Evolutionary conservation across 805 yeast species (phyloP).

Genomic region (Zygosaccharomyces rouxii): DNA sequence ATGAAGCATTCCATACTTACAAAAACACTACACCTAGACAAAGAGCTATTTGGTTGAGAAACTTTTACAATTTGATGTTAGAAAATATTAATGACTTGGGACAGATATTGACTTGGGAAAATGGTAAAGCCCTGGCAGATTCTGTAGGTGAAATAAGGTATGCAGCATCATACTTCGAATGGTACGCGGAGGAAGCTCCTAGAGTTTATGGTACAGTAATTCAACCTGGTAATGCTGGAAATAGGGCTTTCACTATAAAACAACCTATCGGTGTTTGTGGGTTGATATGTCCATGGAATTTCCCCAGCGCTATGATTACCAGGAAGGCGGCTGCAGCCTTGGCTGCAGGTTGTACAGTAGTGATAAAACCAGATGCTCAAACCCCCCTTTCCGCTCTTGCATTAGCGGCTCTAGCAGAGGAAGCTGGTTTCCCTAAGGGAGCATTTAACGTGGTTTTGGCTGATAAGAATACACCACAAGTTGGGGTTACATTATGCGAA

Average conservation of each 20-base stretch:
- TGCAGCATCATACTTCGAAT: constrained; percentile 74
- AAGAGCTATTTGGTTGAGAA: constrained; percentile 49
- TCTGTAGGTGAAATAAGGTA: constrained; percentile 53
- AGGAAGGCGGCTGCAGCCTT: constrained; percentile 62
- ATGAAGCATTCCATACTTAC: constrained; percentile 43
- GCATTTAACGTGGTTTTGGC: constrained; percentile 50
- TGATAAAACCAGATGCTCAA: constrained; percentile 57
- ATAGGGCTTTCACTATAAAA: constrained; percentile 49
- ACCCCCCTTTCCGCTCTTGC: constrained; percentile 61
- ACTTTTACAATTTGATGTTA: constrained; percentile 46
- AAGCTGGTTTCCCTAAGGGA: constrained; percentile 62
- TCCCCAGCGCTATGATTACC: constrained; percentile 64
- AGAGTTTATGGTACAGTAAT: constrained; percentile 53
- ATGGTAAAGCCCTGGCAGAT: constrained; percentile 54
- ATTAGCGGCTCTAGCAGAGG: constrained; percentile 48
- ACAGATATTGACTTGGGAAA: constrained; percentile 53
- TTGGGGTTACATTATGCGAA: constrained; percentile 49
- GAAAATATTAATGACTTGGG: constrained; percentile 57
- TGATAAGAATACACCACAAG: constrained; percentile 46
- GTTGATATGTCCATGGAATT: constrained; percentile 62
- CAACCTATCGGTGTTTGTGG: constrained; percentile 66
- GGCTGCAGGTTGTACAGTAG: constrained; percentile 61
- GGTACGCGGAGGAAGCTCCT: constrained; percentile 74
- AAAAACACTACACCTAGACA: constrained; percentile 47
- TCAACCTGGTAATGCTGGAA: constrained; percentile 48